Conservation (phyloP, 2,329 filamentous ascomycete genomes). For the Pseudonectria buxi region DNA sequence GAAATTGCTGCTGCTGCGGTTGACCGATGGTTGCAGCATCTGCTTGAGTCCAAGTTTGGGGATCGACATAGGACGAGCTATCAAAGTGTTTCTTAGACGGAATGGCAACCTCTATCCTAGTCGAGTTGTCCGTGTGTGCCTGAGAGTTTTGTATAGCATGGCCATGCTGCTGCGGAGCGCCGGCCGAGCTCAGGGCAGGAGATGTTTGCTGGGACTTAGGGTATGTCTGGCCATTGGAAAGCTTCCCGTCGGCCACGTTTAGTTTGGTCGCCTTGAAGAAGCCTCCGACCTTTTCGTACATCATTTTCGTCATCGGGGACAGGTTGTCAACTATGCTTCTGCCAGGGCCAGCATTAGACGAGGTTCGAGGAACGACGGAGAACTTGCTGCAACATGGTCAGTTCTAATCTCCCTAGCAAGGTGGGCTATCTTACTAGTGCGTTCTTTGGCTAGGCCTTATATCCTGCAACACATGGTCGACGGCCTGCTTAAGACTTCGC, state of each 20-base stretch:
- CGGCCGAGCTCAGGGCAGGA: constrained; percentile 15
- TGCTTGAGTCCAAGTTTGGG: constrained; percentile 17
- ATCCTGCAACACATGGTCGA: constrained; percentile 68
- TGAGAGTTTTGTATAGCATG: constrained; percentile 20
- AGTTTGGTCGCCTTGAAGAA: constrained; percentile 34
- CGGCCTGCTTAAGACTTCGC: constrained; percentile 61
- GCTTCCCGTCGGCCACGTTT: constrained; percentile 21
- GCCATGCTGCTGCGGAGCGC: constrained; percentile 8
- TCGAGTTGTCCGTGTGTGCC: constrained; percentile 27
- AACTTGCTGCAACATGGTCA: constrained; percentile 46
- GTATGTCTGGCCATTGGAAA: constrained; percentile 31
- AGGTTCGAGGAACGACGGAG: constrained; percentile 23
- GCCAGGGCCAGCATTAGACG: constrained; percentile 14
- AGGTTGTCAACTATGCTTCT: constrained; percentile 35
- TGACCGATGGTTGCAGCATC: constrained; percentile 10
- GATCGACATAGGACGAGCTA: constrained; percentile 29
- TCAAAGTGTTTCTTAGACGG: constrained; percentile 37
- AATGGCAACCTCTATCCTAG: constrained; percentile 42
- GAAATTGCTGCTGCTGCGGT: constrained; percentile 9
- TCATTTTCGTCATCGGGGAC: constrained; percentile 39
- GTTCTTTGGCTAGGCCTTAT: constrained; percentile 65
- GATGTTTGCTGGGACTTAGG: constrained; percentile 13
- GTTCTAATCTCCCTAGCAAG: constrained; percentile 3
- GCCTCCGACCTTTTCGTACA: constrained; percentile 35
- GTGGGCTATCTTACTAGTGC: constrained; percentile 48